Evolutionary conservation across 2,329 filamentous ascomycete species (phyloP).

Genomic region (Sodiomyces alkalinus): DNA sequence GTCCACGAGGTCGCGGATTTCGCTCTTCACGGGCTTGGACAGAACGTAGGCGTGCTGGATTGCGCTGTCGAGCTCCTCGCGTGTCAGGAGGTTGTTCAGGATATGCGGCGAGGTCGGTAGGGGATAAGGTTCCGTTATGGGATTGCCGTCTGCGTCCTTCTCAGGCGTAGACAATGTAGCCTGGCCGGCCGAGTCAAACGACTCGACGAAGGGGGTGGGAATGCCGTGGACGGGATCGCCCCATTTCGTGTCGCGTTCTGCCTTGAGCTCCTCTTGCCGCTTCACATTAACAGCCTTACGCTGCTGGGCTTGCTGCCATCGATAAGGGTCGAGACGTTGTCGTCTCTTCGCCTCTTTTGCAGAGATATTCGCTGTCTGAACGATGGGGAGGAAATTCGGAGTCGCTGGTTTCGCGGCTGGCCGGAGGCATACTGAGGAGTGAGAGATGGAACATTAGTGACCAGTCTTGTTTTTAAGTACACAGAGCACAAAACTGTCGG

Average conservation of each 20-base stretch:
- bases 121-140: conserved; percentile 20
- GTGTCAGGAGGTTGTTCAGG: conserved; percentile 64
- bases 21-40: conserved; percentile 36
- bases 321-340: conserved; percentile 66
- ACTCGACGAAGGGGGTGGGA: conserved; percentile 68
- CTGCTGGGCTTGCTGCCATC: conserved; percentile 65
- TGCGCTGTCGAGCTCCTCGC: conserved; percentile 50
- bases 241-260: conserved; percentile 45
- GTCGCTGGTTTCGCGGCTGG: conserved; percentile 28
- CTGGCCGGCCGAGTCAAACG: conserved; percentile 53
- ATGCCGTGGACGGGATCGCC: conserved; percentile 72
- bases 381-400: conserved; percentile 39
- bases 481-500: conserved; percentile 10
- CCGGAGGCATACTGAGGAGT: conserved; percentile 40
- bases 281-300: conserved; percentile 72
- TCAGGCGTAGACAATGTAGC: conserved; percentile 17
- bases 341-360: conserved; percentile 48
- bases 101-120: conserved; percentile 34
- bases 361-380: conserved; percentile 50
- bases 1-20: conserved; percentile 21
- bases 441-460: neutral
- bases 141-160: conserved; percentile 25
- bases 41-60: conserved; percentile 54
- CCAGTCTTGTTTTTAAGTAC: no score
- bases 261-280: conserved; percentile 53